Evolutionary conservation across 2,329 filamentous ascomycete species (phyloP), one percentile per base, ranked within the genome.

Genomic region (Trichophyton equinum): DNA sequence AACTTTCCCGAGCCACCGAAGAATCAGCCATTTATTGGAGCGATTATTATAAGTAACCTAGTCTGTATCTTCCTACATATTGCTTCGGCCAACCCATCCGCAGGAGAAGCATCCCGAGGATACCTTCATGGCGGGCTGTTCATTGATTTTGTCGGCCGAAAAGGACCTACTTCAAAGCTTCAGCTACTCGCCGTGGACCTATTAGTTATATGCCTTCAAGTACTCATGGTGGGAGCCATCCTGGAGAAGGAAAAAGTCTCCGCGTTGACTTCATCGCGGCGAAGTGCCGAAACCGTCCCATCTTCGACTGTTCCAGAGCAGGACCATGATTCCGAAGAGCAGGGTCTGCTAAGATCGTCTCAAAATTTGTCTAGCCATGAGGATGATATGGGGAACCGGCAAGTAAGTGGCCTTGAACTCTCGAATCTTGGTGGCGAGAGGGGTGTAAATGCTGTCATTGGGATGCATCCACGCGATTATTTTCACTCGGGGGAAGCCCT

Each of bases 71-170:
- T 83, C 22, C 74, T 82, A 36, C 83, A 85, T 67, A 69, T 81
- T 49, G 78, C 85, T 67, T 75, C 77, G 63, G 75, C 75, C 18
- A 74, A 79, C 46, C 76, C 83, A 4, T 71, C 78, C 61, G 75
- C 75, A n/a, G 78, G 78, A 4, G 81, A 82, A 64, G 74, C 76
- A 57, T 75, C 74, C 3, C 68, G 81, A 33, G 78, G 76, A 18
- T 85, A 85, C 68, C 72, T 85, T 11, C 82, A 85, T 67, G 83
- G 84, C 4, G 82, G 84, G 1, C 65, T 85, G 57, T 77, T 84
- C 65, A 82, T 86, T 67, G 83, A 86, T 70, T 85, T 86, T 67
- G 81, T 86, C 59, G 83, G 84, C 15, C 81, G 85, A 69, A 76
- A 79, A 65, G 80, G 79, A 1, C 82, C 82, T 2, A 77, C 79